These are phyloP conservation scores for Euphrasia arctica DNA, from an alignment of 305 asterid species.

Conservation along the genomic window DNA sequence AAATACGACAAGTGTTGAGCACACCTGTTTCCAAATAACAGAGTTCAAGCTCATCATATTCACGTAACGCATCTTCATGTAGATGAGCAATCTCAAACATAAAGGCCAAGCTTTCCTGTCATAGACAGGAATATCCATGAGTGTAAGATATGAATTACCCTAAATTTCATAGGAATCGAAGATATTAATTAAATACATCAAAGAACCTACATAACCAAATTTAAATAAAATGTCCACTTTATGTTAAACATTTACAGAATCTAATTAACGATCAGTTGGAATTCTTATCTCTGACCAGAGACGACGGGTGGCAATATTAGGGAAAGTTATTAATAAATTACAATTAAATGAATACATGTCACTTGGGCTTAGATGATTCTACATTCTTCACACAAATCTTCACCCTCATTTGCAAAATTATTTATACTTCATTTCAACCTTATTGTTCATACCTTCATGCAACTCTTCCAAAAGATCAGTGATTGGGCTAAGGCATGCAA, in stretches of 20 bases:
- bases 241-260: slow-evolving; percentile 13
- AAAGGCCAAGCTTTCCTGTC: slow-evolving; percentile 96
- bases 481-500: slow-evolving; percentile 19
- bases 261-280: slow-evolving; percentile 21
- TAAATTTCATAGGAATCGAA: slow-evolving; percentile 11
- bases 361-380: slow-evolving; percentile 16
- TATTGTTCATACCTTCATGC: slow-evolving; percentile 17
- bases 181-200: slow-evolving; percentile 5
- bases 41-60: slow-evolving; percentile 98
- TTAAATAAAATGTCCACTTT: slow-evolving; percentile 8
- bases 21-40: slow-evolving; percentile 99
- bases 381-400: slow-evolving; percentile 6
- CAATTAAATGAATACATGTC: background rate
- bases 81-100: slow-evolving; percentile 98
- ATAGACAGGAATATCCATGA: slow-evolving; percentile 29
- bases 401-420: slow-evolving; percentile 9
- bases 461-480: slow-evolving; percentile 18
- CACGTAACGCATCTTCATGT: slow-evolving; percentile 98
- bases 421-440: slow-evolving; percentile 3
- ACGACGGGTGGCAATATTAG: slow-evolving; percentile 13
- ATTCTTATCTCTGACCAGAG: slow-evolving; percentile 6
- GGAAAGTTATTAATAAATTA: slow-evolving; percentile 5
- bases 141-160: slow-evolving; percentile 6
- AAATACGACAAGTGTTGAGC: slow-evolving; percentile 26
- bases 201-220: slow-evolving; percentile 16